Conservation (phyloP, 139 green algal genomes). For the Protoeuglena noctilucae region DNA sequence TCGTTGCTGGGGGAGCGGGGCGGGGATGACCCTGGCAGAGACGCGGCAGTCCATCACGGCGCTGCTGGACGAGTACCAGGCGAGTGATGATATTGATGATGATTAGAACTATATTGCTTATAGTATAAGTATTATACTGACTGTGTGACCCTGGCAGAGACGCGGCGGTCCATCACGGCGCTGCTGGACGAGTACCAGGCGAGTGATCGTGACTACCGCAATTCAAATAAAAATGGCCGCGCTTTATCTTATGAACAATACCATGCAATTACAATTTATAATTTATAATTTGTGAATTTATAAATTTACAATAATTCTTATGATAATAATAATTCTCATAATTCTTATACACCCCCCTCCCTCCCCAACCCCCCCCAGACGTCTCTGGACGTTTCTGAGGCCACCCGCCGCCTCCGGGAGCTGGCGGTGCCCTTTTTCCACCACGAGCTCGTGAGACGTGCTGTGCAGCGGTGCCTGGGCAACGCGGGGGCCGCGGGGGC, state of each 20-base stretch:
- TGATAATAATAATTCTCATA: neutral
- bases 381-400: constrained; percentile 19
- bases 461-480: constrained; percentile 30
- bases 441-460: constrained; percentile 62
- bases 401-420: constrained; percentile 24
- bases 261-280: no score
- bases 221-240: no score
- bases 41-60: constrained; percentile 19
- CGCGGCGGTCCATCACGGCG: constrained; percentile 18
- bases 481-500: constrained; percentile 1
- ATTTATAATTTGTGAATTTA: no score
- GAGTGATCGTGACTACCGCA: constrained; percentile 25
- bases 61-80: constrained; percentile 48
- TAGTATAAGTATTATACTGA: no score
- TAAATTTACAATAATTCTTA: neutral
- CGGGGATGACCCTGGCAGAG: constrained; percentile 5
- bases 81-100: constrained; percentile 26
- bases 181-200: constrained; percentile 48
- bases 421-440: constrained; percentile 58
- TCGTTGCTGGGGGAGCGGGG: constrained; percentile 56
- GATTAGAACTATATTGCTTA: no score
- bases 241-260: no score
- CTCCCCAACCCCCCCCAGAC: no score
- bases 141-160: constrained; percentile 1
- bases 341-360: no score